Evolutionary conservation across 2,329 filamentous ascomycete genomes (phyloP).

Genomic region (Mycocentrospora acerina): DNA sequence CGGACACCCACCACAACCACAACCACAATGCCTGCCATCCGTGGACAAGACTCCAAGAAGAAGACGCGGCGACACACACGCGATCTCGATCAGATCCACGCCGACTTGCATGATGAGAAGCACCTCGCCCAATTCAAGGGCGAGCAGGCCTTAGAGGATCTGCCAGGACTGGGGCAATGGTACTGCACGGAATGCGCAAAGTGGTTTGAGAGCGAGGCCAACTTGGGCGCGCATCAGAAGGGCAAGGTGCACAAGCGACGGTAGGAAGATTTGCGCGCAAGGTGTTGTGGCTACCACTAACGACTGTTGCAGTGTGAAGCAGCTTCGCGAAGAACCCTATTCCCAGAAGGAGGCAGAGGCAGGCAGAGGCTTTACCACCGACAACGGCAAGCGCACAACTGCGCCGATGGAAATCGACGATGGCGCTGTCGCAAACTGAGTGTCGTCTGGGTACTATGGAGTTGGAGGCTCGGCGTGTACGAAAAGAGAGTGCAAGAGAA

Average conservation of each 20-base stretch:
- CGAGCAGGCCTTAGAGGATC: slow-evolving; percentile 78
- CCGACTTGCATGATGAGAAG: slow-evolving; percentile 74
- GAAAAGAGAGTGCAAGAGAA: not conserved
- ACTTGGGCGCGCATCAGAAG: slow-evolving; percentile 72
- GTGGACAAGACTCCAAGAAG: slow-evolving; percentile 51
- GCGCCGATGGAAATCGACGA: slow-evolving; percentile 39
- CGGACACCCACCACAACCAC: slow-evolving; percentile 25
- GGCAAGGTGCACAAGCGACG: slow-evolving; percentile 94
- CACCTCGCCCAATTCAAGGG: slow-evolving; percentile 79
- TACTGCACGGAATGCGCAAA: slow-evolving; percentile 95
- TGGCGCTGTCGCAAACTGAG: slow-evolving; percentile 8
- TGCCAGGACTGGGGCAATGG: slow-evolving; percentile 80
- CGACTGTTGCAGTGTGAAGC: slow-evolving; percentile 64
- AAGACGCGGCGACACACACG: slow-evolving; percentile 58
- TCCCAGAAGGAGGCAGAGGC: slow-evolving; percentile 84
- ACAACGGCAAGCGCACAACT: slow-evolving; percentile 59
- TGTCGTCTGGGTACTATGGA: not conserved
- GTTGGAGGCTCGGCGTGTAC: not conserved
- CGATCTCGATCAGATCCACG: slow-evolving; percentile 89
- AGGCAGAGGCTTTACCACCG: slow-evolving; percentile 69
- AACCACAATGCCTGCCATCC: slow-evolving; percentile 52
- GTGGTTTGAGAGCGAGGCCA: slow-evolving; percentile 87
- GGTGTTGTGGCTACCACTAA: slow-evolving; percentile 11
- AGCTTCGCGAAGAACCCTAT: slow-evolving; percentile 81
- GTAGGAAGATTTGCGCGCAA: slow-evolving; percentile 47